A percentile compares a stretch with the other conserved stretches of the same genome.
Evolutionary conservation across 768 basidiomycete species (phyloP).

Genomic region (Leccinum truebloodii): DNA sequence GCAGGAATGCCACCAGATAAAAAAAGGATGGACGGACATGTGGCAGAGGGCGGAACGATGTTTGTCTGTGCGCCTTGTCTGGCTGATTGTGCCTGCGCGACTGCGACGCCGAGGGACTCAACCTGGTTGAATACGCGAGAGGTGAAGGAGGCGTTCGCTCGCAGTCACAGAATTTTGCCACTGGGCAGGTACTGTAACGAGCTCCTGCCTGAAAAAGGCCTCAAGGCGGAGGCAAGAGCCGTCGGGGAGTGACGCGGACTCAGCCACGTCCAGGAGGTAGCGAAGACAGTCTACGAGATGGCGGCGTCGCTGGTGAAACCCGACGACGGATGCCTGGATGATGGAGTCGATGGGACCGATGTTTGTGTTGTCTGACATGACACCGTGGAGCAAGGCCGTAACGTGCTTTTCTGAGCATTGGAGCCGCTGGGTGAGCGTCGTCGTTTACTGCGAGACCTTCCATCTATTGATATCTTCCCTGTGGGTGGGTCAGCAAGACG

Average conservation of each 20-base stretch:
- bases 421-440: slow-evolving; percentile 78
- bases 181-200: slow-evolving; percentile 40
- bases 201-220: slow-evolving; percentile 54
- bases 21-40: slow-evolving; percentile 42
- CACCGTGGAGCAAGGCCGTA: slow-evolving; percentile 64
- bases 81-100: slow-evolving; percentile 55
- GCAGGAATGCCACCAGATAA: too few relatives aligned
- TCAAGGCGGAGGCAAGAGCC: slow-evolving; percentile 51
- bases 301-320: slow-evolving; percentile 70
- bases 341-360: slow-evolving; percentile 54
- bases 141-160: slow-evolving; percentile 46
- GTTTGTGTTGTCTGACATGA: slow-evolving; percentile 68
- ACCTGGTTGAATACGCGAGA: slow-evolving; percentile 63
- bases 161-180: slow-evolving; percentile 31
- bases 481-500: slow-evolving; percentile 4
- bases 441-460: slow-evolving; percentile 71
- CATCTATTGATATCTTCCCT: slow-evolving; percentile 67
- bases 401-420: slow-evolving; percentile 80
- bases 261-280: slow-evolving; percentile 64
- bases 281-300: slow-evolving; percentile 70
- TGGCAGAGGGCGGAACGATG: slow-evolving; percentile 54
- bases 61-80: slow-evolving; percentile 60
- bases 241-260: slow-evolving; percentile 45
- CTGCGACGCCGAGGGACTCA: slow-evolving; percentile 55
- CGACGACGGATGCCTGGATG: slow-evolving; percentile 59